Evolutionary conservation across 257 asterid genomes (phyloP).

Genomic region (Paraleonurus japonicus): DNA sequence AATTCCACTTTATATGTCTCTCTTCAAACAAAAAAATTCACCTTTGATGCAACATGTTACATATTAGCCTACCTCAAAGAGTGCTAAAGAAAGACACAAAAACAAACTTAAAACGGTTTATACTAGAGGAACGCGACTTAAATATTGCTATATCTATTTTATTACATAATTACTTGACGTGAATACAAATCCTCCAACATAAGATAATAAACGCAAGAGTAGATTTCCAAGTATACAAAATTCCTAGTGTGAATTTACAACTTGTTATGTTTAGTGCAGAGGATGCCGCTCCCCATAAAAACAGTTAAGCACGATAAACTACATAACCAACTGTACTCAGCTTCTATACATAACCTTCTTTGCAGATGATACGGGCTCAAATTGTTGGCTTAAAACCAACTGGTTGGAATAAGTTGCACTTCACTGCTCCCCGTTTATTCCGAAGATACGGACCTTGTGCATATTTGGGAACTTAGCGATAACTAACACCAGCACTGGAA

Average conservation of each 20-base stretch:
- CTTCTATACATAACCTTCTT: slow-evolving; percentile 43
- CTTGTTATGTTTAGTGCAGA: slow-evolving; percentile 42
- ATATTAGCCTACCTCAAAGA: not conserved
- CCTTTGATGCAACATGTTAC: no score
- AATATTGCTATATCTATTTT: not conserved
- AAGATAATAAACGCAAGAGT: not conserved
- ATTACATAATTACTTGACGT: not conserved
- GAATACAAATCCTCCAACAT: not conserved
- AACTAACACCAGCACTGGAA: slow-evolving; percentile 70
- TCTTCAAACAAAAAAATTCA: no score
- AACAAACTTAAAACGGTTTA: not conserved
- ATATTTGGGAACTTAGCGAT: slow-evolving; percentile 85
- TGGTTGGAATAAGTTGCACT: slow-evolving; percentile 10
- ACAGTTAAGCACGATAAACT: slow-evolving; percentile 30
- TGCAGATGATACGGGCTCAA: slow-evolving; percentile 29
- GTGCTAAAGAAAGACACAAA: not conserved
- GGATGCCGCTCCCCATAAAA: slow-evolving; percentile 17
- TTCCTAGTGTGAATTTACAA: slow-evolving; percentile 37
- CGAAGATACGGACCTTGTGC: slow-evolving; percentile 92
- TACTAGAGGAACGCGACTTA: not conserved
- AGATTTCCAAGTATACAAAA: slow-evolving; percentile 18
- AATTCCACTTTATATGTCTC: no score
- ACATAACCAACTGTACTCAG: slow-evolving; percentile 37
- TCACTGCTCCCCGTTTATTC: slow-evolving; percentile 75
- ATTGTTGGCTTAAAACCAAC: slow-evolving; percentile 20